Percentiles rank a stretch among this genome's conserved stretches.
Evolutionary conservation across 2,329 filamentous ascomycete species (phyloP).

Genomic region (Fusarium sp.): DNA sequence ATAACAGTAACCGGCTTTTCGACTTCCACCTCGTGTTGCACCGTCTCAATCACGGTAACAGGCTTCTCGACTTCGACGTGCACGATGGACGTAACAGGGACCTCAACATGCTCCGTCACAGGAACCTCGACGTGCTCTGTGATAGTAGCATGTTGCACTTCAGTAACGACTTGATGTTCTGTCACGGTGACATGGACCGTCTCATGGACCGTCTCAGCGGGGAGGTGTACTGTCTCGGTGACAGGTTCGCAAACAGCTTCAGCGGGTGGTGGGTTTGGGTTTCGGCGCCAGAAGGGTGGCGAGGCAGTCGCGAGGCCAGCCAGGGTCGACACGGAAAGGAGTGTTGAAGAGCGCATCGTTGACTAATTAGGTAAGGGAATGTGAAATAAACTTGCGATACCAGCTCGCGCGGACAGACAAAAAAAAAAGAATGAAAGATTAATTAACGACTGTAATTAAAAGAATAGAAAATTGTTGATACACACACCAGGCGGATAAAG

Average conservation of each 20-base stretch:
- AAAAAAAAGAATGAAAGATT: constrained; percentile 16
- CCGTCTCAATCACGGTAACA: constrained; percentile 10
- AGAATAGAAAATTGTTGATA: constrained; percentile 22
- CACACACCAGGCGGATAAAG: constrained; percentile 20
- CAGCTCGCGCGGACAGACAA: constrained; percentile 22
- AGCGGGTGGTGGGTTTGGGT: constrained; percentile 6
- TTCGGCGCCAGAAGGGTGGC: constrained; percentile 23
- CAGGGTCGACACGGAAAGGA: constrained; percentile 16
- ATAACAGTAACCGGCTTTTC: constrained; percentile 23
- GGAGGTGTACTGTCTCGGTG: constrained; percentile 22
- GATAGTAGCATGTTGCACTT: neutral
- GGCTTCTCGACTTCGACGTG: constrained; percentile 17
- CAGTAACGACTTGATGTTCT: neutral
- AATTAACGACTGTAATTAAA: constrained; percentile 18
- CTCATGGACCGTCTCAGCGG: constrained; percentile 11
- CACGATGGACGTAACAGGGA: constrained; percentile 1
- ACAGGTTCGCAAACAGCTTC: constrained; percentile 25
- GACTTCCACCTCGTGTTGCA: constrained; percentile 15
- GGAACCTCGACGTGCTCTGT: constrained; percentile 10
- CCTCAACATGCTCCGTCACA: constrained; percentile 10
- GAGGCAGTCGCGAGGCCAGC: constrained; percentile 25
- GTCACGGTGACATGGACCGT: constrained; percentile 15
- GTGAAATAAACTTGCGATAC: constrained; percentile 20
- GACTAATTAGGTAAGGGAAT: neutral
- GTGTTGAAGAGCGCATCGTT: constrained; percentile 21